Percentiles rank a stretch among this genome's conserved stretches.
Conservation (phyloP, 768 basidiomycete genomes). For the Tricholoma sp. region DNA sequence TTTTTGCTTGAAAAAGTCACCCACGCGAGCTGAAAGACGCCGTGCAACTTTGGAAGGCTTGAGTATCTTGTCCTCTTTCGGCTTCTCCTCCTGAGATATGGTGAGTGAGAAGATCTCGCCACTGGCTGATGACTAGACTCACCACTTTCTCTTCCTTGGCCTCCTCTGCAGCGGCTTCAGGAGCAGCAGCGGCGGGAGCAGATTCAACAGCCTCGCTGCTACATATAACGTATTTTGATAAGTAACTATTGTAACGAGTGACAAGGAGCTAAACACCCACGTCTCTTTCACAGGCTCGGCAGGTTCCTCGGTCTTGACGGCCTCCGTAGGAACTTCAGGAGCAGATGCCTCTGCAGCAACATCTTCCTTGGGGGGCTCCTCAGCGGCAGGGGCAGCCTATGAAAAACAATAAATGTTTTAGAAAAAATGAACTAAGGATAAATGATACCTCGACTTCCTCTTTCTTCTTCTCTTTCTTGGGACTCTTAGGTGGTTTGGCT, state of each 20-base stretch:
- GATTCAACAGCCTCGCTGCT: conserved; percentile 40
- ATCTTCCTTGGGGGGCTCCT: conserved; percentile 35
- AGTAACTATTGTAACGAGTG: neutral
- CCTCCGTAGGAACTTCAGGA: conserved; percentile 31
- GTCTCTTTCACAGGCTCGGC: conserved; percentile 62
- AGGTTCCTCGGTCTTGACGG: conserved; percentile 15
- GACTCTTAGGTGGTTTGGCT: conserved; percentile 63
- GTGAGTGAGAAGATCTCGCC: neutral
- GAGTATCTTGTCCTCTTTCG: conserved; percentile 43
- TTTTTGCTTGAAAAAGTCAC: conserved; percentile 77
- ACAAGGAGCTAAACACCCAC: conserved; percentile 32
- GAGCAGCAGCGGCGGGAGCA: conserved; percentile 25
- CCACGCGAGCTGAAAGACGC: conserved; percentile 79
- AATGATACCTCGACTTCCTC: conserved; percentile 57
- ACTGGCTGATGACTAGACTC: neutral
- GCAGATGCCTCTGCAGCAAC: conserved; percentile 25
- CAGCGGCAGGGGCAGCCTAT: conserved; percentile 35
- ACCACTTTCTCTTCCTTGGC: conserved; percentile 68
- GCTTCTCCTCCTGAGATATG: conserved; percentile 34
- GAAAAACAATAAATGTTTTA: neutral
- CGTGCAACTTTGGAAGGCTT: conserved; percentile 67
- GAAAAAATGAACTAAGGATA: neutral
- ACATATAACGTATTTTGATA: neutral
- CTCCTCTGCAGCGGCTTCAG: conserved; percentile 35
- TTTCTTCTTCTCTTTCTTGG: conserved; percentile 82